A percentile compares a stretch with the other conserved stretches of the same genome.
Conservation (phyloP, 2,329 filamentous ascomycete species). For the Penicillium frequentans region DNA sequence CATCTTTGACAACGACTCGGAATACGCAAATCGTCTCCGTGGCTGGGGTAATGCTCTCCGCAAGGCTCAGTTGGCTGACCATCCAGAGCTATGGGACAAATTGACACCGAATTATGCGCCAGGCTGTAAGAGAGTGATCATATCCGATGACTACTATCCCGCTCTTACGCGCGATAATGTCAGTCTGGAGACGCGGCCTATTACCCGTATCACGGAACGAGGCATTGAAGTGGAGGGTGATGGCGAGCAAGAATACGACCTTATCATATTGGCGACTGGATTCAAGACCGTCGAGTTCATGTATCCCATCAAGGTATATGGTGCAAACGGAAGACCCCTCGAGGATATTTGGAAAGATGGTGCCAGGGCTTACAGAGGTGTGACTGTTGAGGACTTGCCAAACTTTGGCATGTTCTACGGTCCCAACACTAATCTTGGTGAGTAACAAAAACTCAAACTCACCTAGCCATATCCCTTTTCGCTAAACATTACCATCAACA, state of each 20-base stretch:
- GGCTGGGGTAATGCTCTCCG: slow-evolving; percentile 40
- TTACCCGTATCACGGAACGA: slow-evolving; percentile 47
- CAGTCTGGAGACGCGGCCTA: slow-evolving; percentile 50
- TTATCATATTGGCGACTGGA: slow-evolving; percentile 60
- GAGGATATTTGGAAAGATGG: slow-evolving; percentile 56
- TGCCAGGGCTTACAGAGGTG: slow-evolving; percentile 53
- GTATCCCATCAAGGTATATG: slow-evolving; percentile 56
- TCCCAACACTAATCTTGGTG: slow-evolving; percentile 54
- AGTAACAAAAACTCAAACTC: not conserved
- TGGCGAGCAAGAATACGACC: slow-evolving; percentile 50
- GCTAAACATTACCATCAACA: not conserved
- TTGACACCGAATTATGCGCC: slow-evolving; percentile 48
- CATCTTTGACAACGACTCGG: slow-evolving; percentile 41
- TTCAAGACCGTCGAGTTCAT: slow-evolving; percentile 62
- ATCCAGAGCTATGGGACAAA: slow-evolving; percentile 53
- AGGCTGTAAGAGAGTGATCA: slow-evolving; percentile 20
- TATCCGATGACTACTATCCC: slow-evolving; percentile 22
- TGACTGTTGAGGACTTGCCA: slow-evolving; percentile 52
- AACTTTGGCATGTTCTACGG: slow-evolving; percentile 62
- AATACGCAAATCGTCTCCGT: slow-evolving; percentile 44
- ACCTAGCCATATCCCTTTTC: not conserved
- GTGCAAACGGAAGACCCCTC: slow-evolving; percentile 44
- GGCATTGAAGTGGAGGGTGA: slow-evolving; percentile 49
- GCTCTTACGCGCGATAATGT: slow-evolving; percentile 19
- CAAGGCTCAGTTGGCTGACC: slow-evolving; percentile 48